phyloP scores from a whole-genome alignment of 2,329 filamentous ascomycete species.

The Aspergillus flavus region DNA sequence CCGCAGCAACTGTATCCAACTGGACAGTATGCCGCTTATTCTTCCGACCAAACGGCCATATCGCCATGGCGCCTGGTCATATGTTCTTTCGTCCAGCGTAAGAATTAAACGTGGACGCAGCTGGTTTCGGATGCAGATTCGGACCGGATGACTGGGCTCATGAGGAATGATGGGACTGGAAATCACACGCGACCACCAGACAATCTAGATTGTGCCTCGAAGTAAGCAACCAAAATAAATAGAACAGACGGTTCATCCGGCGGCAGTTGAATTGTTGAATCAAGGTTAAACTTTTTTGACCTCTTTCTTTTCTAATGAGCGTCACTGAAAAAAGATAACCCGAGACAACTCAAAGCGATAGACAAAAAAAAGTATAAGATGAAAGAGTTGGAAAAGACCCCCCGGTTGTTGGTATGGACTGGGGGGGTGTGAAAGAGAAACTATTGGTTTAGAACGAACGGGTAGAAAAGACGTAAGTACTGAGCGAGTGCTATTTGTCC shows the following conservation, averaged over 20 bases:
- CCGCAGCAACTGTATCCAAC: constrained; percentile 55
- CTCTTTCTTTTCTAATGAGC: neutral
- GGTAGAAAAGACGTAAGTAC: constrained; percentile 12
- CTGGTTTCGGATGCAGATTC: constrained; percentile 19
- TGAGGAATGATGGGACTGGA: constrained; percentile 20
- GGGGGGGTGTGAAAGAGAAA: constrained; percentile 4
- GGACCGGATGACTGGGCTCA: constrained; percentile 29
- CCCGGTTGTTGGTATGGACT: constrained; percentile 7
- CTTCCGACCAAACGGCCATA: constrained; percentile 82
- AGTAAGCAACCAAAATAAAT: constrained; percentile 6
- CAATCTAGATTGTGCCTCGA: neutral
- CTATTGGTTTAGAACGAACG: constrained; percentile 22
- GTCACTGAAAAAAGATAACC: neutral
- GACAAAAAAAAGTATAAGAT: constrained; percentile 6
- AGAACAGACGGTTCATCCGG: neutral
- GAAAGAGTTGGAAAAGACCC: constrained; percentile 3
- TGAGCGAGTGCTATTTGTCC: constrained; percentile 8
- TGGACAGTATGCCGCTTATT: constrained; percentile 67
- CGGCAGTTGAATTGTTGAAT: neutral
- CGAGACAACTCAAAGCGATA: constrained; percentile 8
- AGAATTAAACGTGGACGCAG: constrained; percentile 23
- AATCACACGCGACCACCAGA: constrained; percentile 21
- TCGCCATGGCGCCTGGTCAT: constrained; percentile 60
- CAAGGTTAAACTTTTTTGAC: neutral
- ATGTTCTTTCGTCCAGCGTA: constrained; percentile 18